Evolutionary conservation across 2,329 filamentous ascomycete genomes (phyloP), one percentile per base, ranked within the genome.

Genomic region (Magnaporthiopsis poae): DNA sequence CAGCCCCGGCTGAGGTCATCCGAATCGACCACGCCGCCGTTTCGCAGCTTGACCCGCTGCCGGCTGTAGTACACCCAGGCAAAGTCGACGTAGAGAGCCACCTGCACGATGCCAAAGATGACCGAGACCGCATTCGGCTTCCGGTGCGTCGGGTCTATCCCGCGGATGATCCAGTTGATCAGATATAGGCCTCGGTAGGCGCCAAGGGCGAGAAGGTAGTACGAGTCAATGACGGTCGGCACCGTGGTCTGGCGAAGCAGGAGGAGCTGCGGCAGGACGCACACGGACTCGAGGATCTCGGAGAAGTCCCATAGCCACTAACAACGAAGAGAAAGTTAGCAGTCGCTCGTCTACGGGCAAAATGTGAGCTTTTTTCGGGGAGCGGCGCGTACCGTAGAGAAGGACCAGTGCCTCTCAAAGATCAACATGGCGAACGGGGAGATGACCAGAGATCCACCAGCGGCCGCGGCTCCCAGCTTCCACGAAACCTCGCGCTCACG

Each of bases 21-120:
- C 4, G 89, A 89, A 74, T 98, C 94, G 18, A 98, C 91, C 25
- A 97, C 83, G 8, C 92, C 91, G 61, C 94, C 94, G 70, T 87
- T 88, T 69, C 94, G 86, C 21, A 98, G 87, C 87, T 97, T 97
- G 74, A 98, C 92, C 67, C 93, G 87, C 80, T 97, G 94, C 69
- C 94, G 86, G 13, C 90, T 90, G 80, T 91, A 97, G 81, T 98
- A 98, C 1, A 98, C 92, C 92, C 93, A 97, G 52, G 92, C 92
- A 75, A 98, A 98, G 78, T 98, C 94, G 71, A 93, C 76, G 77
- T 97, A 97, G 61, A 97, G 86, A 0, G 90, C 88, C 0, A 92
- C 97, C 79, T 98, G 94, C 33, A 98, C 81, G 68, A 96, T 80
- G 66, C 94, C 94, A 73, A 96, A 97, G 68, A 96, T 85, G 74